Evolutionary conservation across 345 rosid species (phyloP), one percentile per base, ranked within the genome.

Genomic region (Populus simonii): DNA sequence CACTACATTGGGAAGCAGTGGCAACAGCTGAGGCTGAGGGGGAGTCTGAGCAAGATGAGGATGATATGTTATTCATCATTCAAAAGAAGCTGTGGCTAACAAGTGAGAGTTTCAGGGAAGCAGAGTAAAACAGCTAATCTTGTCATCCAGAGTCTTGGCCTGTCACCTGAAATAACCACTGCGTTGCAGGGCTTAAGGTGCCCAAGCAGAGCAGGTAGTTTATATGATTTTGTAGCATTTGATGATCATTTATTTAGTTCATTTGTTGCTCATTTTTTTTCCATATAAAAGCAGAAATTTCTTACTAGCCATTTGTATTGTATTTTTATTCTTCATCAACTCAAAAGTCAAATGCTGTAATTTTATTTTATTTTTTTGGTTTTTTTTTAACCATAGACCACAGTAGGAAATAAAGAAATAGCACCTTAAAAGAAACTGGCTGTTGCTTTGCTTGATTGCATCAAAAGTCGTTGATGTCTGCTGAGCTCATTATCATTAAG

Each of bases 61-160:
- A 82, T 5, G 93, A 90, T 4, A 70, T 82, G 0, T 90, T 93
- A 61, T 75, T 93, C 39, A 74, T 93, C 62, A 66, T 89, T 79
- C 96, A 89, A 73, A 95, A 95, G 89, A 92, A 93, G 84, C 79
- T 92, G 49, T 92, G 97, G 98, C 89, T 92, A 79, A 93, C 98
- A 41, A 88, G 92, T 47, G 93, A 89, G 86, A 92, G 92, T 84
- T 85, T 88, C 74, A 88, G 90, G 84, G 90, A 88, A 72, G 74
- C 88, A 9, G 96, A 93, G 76, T 90, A 88, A 87, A 69, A 77
- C 55, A 59, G 16, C 18, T 51, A 68, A 43, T 31, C 22, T 13
- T 49, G 36, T 12, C 29, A 4, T 25, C 17, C 70, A 35, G 47
- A 41, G 22, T 16, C 29, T 23, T 15, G 20, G 8, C 70, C 23